A percentile compares a stretch with the other conserved stretches of the same genome.
Conservation (phyloP, 2,329 filamentous ascomycete species). For the Dactylellina leptospora region DNA sequence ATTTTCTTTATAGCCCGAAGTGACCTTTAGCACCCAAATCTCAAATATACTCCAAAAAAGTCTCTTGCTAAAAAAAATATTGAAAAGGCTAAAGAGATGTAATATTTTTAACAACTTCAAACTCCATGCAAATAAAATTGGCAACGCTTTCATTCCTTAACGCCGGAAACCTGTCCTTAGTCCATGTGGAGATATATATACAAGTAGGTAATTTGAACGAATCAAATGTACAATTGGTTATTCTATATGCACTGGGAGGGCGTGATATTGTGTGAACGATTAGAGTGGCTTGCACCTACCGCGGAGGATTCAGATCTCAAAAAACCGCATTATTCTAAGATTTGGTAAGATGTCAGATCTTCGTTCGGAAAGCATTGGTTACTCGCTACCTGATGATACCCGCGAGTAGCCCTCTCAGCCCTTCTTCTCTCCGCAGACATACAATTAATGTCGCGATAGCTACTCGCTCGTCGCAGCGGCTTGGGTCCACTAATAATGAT, state of each 20-base stretch:
- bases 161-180: no score
- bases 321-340: not conserved
- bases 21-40: no score
- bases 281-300: no score
- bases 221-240: no score
- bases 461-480: slow-evolving; percentile 48
- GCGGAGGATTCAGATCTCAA: not conserved
- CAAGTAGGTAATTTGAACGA: no score
- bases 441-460: slow-evolving; percentile 46
- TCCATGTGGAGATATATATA: no score
- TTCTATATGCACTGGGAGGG: no score
- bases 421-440: slow-evolving; percentile 41
- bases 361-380: not conserved
- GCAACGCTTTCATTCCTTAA: no score
- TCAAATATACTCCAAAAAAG: not conserved
- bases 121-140: no score
- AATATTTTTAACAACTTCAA: no score
- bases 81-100: not conserved
- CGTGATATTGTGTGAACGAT: no score
- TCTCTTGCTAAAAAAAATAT: not conserved
- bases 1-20: no score
- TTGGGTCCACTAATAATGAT: slow-evolving; percentile 43
- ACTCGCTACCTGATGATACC: slow-evolving; percentile 35
- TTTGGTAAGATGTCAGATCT: not conserved
- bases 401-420: slow-evolving; percentile 40